phyloP scores from a whole-genome alignment of 768 basidiomycete genomes.

The Suillus brevipes region DNA sequence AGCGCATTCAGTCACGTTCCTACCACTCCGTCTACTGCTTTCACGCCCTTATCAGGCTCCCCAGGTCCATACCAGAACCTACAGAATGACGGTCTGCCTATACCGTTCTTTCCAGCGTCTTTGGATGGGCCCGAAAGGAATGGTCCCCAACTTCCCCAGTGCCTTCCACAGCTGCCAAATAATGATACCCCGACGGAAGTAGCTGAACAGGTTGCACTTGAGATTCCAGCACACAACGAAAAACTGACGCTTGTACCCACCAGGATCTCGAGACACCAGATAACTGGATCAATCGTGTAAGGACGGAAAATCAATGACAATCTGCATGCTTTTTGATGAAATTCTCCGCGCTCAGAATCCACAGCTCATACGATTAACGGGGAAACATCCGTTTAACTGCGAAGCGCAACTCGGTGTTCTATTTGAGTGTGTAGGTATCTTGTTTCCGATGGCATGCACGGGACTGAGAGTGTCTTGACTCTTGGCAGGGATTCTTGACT shows the following conservation, averaged over 20 bases:
- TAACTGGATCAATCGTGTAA: constrained; percentile 40
- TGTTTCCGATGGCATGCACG: too few species aligned
- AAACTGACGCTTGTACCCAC: background rate
- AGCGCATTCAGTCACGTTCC: background rate
- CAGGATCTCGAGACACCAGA: constrained; percentile 41
- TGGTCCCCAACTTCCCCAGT: constrained; percentile 19
- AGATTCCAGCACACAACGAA: background rate
- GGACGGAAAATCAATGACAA: background rate
- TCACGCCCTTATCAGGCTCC: constrained; percentile 6
- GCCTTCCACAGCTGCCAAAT: constrained; percentile 23
- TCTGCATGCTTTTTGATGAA: background rate
- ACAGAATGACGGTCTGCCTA: constrained; percentile 11
- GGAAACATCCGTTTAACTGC: constrained; percentile 62
- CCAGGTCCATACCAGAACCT: constrained; percentile 1
- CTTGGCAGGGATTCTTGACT: constrained; percentile 52
- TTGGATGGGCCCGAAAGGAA: constrained; percentile 22
- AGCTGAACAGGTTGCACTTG: constrained; percentile 23
- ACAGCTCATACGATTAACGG: constrained; percentile 50
- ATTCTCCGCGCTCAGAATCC: constrained; percentile 26
- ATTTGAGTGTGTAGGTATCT: constrained; percentile 35
- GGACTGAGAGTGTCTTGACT: background rate
- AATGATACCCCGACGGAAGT: constrained; percentile 23
- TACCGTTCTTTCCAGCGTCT: constrained; percentile 20
- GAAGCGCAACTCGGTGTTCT: constrained; percentile 50
- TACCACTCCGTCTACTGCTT: constrained; percentile 14